phyloP scores from a whole-genome alignment of 2,329 filamentous ascomycete genomes.

The Mollisia scopiformis region DNA sequence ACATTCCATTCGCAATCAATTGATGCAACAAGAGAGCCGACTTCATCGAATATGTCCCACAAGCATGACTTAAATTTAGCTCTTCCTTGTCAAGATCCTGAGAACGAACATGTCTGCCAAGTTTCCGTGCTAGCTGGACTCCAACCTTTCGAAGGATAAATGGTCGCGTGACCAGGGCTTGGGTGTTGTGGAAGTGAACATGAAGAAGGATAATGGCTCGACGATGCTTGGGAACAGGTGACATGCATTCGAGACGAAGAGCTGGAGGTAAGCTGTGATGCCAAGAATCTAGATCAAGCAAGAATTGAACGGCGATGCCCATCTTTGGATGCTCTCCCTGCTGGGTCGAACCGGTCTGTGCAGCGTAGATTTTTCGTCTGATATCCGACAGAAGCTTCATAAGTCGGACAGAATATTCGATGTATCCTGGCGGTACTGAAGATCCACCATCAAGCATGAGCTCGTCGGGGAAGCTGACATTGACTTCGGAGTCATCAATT shows the following conservation, averaged over 20 bases:
- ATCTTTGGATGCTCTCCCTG: conserved; percentile 26
- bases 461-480: conserved; percentile 33
- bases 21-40: conserved; percentile 27
- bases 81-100: conserved; percentile 32
- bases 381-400: conserved; percentile 30
- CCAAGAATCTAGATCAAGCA: conserved; percentile 32
- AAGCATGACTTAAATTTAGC: conserved; percentile 28
- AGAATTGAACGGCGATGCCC: conserved; percentile 25
- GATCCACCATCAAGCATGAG: conserved; percentile 30
- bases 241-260: conserved; percentile 27
- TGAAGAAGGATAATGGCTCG: conserved; percentile 34
- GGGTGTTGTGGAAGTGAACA: conserved; percentile 33
- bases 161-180: conserved; percentile 33
- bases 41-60: conserved; percentile 30
- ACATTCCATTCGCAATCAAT: conserved; percentile 26
- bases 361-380: conserved; percentile 33
- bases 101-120: conserved; percentile 31
- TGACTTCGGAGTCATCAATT: conserved; percentile 35
- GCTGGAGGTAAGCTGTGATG: conserved; percentile 28
- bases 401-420: conserved; percentile 30
- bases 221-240: conserved; percentile 24
- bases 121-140: conserved; percentile 30
- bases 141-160: conserved; percentile 34
- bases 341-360: conserved; percentile 21
- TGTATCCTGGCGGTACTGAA: conserved; percentile 29